phyloP scores from a whole-genome alignment of 441 rosid species.

The Eutrema salsugineum region DNA sequence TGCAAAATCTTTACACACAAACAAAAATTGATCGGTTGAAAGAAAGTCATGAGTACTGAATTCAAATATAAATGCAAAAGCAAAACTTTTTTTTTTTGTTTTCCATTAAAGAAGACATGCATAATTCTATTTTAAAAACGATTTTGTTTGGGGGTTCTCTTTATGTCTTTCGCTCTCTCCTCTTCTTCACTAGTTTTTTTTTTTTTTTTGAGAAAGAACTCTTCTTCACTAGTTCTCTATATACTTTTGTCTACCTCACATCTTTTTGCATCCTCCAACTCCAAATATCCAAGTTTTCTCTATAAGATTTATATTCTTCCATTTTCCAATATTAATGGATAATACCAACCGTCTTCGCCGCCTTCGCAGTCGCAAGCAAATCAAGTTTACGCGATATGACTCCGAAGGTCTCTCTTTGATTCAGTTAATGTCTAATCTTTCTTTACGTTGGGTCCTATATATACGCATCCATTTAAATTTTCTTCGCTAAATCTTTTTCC shows the following conservation, averaged over 20 bases:
- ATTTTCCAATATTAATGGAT: slow-evolving; percentile 27
- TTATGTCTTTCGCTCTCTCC: not conserved
- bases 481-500: not conserved
- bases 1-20: not conserved
- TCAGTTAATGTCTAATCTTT: not conserved
- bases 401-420: slow-evolving; percentile 38
- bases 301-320: not conserved
- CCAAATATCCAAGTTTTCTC: not conserved
- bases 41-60: too few species aligned
- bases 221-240: not conserved
- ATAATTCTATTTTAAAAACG: too few species aligned
- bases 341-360: not conserved
- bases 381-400: slow-evolving; percentile 25
- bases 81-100: too few species aligned
- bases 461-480: not conserved
- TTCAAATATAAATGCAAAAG: too few species aligned
- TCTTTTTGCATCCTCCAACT: not conserved
- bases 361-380: slow-evolving; percentile 14
- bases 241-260: not conserved
- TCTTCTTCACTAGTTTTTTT: not conserved
- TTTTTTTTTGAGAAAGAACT: too few species aligned
- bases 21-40: too few species aligned
- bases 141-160: not conserved
- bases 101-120: too few species aligned
- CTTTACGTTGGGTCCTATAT: not conserved